Evolutionary conservation across 2,329 filamentous ascomycete genomes (phyloP), one percentile per base, ranked within the genome.

Genomic region (Talaromyces sp.): DNA sequence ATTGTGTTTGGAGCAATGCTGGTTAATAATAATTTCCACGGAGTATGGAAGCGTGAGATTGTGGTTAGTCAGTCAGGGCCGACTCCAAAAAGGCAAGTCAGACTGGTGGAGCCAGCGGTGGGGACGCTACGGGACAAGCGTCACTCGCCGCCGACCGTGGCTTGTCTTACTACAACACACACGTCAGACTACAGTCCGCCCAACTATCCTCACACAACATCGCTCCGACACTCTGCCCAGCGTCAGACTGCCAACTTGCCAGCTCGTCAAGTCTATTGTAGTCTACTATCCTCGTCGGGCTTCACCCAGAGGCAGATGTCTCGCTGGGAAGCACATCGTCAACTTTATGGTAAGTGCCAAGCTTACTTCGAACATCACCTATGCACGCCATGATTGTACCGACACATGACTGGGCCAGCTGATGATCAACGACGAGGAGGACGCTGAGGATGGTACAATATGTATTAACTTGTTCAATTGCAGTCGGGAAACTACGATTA

Each of bases 401-500:
- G 14, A 38, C 35, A n/a, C 17, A n/a, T 38, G 35, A 38, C 35
- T n/a, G 6, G 35, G 35, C 35, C 5, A 38, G 35, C 35, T 14
- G 32, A 35, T 35, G 32, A 5, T 12, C 19, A 9, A 27, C 26
- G 48, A 19, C 2, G 6, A 24, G 6, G 10, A 14, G 3, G 12
- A 6, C 5, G n/a, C n/a, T n/a, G 24, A 14, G 21, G 10, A 51
- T 12, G 21, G 12, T 51, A 46, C 7, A 27, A 43, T 55, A 41
- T 59, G 54, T 65, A 63, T 65, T 69, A 63, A 68, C 66, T 50
- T 58, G 51, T 60, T 62, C 26, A 17, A 56, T 38, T 64, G 24
- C 64, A 79, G 77, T 75, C 77, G 61, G 74, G 73, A 56, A 77
- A 76, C 60, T 74, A 76, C 70, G 75, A 77, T 66, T 71, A 74